These are phyloP conservation scores for Mycosphaerella sp. DNA, from an alignment of 2,329 filamentous ascomycete genomes.

Conservation along the genomic window DNA sequence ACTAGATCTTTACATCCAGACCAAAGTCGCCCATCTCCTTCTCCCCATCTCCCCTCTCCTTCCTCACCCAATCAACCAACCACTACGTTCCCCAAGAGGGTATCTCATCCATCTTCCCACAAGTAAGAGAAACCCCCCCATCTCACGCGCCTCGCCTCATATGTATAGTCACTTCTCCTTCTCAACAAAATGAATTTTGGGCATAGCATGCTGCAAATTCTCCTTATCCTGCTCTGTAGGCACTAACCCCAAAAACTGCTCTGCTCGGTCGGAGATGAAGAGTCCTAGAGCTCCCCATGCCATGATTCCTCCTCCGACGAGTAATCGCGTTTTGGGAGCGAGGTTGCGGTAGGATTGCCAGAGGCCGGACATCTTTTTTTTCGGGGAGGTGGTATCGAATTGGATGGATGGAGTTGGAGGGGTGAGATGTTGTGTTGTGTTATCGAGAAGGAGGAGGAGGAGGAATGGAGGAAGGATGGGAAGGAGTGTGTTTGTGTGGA, in stretches of 20 bases:
- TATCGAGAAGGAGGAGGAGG: too few relatives aligned
- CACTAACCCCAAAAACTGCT: constrained; percentile 65
- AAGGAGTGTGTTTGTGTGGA: too few relatives aligned
- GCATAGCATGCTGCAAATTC: constrained; percentile 55
- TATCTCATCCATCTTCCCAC: background rate
- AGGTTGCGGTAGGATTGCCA: constrained; percentile 59
- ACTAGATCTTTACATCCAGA: too few relatives aligned
- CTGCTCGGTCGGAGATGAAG: constrained; percentile 65
- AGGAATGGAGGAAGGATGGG: too few relatives aligned
- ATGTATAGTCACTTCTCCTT: constrained; percentile 31
- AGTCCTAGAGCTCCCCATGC: constrained; percentile 69
- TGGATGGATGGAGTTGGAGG: background rate
- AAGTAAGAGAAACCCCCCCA: too few relatives aligned
- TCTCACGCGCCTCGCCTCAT: background rate
- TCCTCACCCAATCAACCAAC: too few relatives aligned
- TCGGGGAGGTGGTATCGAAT: background rate
- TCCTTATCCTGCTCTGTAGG: constrained; percentile 68
- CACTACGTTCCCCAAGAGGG: too few relatives aligned
- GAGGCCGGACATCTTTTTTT: constrained; percentile 4
- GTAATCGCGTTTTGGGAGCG: constrained; percentile 60
- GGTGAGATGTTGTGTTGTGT: too few relatives aligned
- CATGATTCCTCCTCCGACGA: constrained; percentile 68
- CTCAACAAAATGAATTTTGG: constrained; percentile 58
- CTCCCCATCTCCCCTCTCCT: too few relatives aligned
- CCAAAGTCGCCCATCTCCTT: too few relatives aligned